Evolutionary conservation across 495 filamentous ascomycete genomes (phyloP), one percentile per base, ranked within the genome.

Genomic region (Xylaria castorea): DNA sequence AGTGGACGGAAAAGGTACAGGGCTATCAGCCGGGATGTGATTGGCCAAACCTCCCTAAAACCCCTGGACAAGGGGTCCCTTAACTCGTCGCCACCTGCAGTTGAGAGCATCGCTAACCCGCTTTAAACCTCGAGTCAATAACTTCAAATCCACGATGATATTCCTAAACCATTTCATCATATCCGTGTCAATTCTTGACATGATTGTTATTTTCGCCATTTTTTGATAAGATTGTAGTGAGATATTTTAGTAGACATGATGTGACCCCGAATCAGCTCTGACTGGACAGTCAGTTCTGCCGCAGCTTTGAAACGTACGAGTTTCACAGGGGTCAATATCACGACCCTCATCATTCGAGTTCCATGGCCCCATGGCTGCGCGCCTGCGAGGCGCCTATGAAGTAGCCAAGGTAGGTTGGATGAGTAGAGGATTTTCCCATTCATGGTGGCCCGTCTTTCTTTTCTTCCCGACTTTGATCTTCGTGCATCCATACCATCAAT

Each of bases 231-330:
- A 34, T 18, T 67, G 30, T 38, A 67, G 8, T 4, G 22, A 38
- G 34, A 27, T 25, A 25, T 57, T 68, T 68, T 32, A 62, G 34
- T 50, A 62, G 30, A 51, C 1, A 48, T 40, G 53, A 62, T 50
- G 57, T 51, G 68, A 62, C 68, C 5, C 3, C 20, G 22, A 53
- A 57, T 32, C 34, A 42, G n/a, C 73, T 61, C 66, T 78, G 61
- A 74, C 76, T 78, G 71, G 80, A 78, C 76, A 69, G 74, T 77
- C 80, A 74, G 81, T 76, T 80, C 80, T 82, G 81, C 73, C 75
- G 76, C 81, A 82, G 71, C 50, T 73, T 79, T 83, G 83, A 83
- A 85, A 82, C 82, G 74, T 70, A 63, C 51, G 72, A 76, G 75
- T 75, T 79, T 79, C 76, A 70, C 68, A 70, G 68, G 68, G 55